Conservation (phyloP, 768 basidiomycete genomes). For the Gloeophyllum trabeum region DNA sequence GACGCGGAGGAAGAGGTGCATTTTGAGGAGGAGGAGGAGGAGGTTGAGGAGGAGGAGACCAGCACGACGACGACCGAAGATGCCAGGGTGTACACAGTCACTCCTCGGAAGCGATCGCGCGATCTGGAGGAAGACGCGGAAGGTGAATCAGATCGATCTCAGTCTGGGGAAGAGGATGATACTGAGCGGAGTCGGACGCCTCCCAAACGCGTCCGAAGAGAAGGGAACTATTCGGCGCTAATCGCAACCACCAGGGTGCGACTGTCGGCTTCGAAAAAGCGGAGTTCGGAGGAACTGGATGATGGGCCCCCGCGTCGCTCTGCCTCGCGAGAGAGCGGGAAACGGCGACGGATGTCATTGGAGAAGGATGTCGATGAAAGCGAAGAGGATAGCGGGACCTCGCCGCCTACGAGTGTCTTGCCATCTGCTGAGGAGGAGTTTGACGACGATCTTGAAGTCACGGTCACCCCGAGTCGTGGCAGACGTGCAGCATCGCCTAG, state of each 20-base stretch:
- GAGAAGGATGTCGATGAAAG: neutral
- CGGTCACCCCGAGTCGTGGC: no score
- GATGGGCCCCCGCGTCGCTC: slow-evolving; percentile 1
- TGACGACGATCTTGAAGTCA: neutral
- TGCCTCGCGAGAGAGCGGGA: neutral
- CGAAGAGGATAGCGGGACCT: neutral
- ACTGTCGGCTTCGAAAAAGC: slow-evolving; percentile 8
- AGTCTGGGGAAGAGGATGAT: neutral
- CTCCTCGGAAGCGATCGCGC: neutral
- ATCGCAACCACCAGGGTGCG: neutral
- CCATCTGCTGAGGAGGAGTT: neutral
- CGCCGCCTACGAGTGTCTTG: neutral
- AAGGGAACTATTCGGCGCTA: slow-evolving; percentile 10
- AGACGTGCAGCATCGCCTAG: no score
- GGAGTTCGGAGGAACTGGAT: slow-evolving; percentile 18
- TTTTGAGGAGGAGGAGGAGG: slow-evolving; percentile 19
- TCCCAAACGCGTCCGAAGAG: slow-evolving; percentile 26
- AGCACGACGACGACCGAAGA: slow-evolving; percentile 6
- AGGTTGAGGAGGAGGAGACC: slow-evolving; percentile 2
- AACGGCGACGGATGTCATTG: neutral
- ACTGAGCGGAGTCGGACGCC: slow-evolving; percentile 18
- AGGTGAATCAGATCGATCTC: no score
- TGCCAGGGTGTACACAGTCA: neutral
- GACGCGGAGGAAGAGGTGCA: slow-evolving; percentile 21
- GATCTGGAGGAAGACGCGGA: neutral